A percentile compares a stretch with the other conserved stretches of the same genome.
phyloP scores from a whole-genome alignment of 2,329 filamentous ascomycete genomes.

The Phyllosticta citriasiana region DNA sequence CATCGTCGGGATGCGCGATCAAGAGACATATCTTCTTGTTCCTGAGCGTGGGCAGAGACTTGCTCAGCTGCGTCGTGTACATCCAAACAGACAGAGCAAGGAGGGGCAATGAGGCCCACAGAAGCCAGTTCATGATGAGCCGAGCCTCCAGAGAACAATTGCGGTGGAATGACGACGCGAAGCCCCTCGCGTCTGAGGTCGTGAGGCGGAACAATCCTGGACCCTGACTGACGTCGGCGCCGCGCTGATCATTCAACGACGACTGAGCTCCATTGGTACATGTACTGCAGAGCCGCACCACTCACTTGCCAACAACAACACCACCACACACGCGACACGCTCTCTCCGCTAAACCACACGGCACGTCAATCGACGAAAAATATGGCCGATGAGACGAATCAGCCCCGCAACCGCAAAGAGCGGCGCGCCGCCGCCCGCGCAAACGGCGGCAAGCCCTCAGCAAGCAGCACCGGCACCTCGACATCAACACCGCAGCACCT shows the following conservation, averaged over 20 bases:
- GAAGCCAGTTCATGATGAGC: slow-evolving; percentile 31
- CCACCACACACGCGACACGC: neutral
- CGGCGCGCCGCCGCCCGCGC: slow-evolving; percentile 32
- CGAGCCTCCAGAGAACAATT: slow-evolving; percentile 1
- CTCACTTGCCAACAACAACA: neutral
- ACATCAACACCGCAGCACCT: neutral
- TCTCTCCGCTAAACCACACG: too few species aligned
- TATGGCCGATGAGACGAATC: neutral
- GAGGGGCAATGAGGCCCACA: slow-evolving; percentile 31
- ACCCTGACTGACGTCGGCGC: slow-evolving; percentile 5
- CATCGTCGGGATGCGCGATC: slow-evolving; percentile 95
- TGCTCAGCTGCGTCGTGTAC: slow-evolving; percentile 36
- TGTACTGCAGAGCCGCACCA: neutral
- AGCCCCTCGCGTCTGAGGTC: neutral
- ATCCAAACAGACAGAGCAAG: slow-evolving; percentile 36
- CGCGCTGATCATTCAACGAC: slow-evolving; percentile 1
- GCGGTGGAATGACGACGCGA: neutral
- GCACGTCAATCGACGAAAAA: neutral
- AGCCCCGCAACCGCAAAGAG: slow-evolving; percentile 35
- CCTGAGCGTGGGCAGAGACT: slow-evolving; percentile 54
- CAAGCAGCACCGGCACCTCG: slow-evolving; percentile 26
- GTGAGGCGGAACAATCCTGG: neutral
- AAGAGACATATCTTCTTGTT: slow-evolving; percentile 85
- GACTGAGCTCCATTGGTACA: neutral
- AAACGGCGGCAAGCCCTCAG: slow-evolving; percentile 23